Base-by-base conservation (phyloP, 768 basidiomycete genomes). In the Amanita molliuscula region DNA sequence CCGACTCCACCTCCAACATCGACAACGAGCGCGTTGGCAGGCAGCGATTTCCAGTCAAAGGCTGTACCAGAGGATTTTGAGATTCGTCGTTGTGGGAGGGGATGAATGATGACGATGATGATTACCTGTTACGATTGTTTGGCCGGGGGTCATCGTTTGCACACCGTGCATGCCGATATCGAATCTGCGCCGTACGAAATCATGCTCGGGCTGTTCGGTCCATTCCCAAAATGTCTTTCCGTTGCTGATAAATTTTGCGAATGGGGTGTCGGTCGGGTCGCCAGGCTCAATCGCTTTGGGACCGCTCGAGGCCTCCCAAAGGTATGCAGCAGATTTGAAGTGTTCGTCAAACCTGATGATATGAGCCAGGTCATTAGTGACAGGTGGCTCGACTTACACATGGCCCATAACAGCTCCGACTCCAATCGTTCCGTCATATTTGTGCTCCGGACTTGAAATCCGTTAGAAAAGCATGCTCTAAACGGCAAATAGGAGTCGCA, bases 1-100 rank as follows among this genome's bases (percentile, higher is more conserved):
- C 65, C 65, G 11, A 63, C 53, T 2, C 63, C 62, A 6, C 62
- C 64, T 3, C 59, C 63, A 9, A 66, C 64, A 49, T 66, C 65
- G 16, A 67, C 62, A 21, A 67, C 54, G 20, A 61, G 35, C 4
- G 58, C 50, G 6, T 51, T 56, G 33, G 48, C 20, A 0, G 59
- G 51, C 7, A 66, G 50, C 2, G 55, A 44, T 11, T 50, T 53
- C 65, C 63, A 65, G 25, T 62, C 56, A 26, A 57, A 56, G 1
- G 53, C 65, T 66, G 47, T 31, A 33, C 10, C 6, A 13, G n/a
- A 35, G n/a, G 4, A 29, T 10, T 43, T 16, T 11, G n/a, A 18
- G 20, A 9, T 16, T 41, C 4, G 16, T 3, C 3, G 1, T 15
- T 16, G 28, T 0, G 18, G n/a, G n/a, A n/a, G n/a, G n/a, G n/a